These are phyloP conservation scores for Cyberlindnera nakhonratchasimensis DNA, from an alignment of 805 yeast genomes.

Conservation along the genomic window DNA sequence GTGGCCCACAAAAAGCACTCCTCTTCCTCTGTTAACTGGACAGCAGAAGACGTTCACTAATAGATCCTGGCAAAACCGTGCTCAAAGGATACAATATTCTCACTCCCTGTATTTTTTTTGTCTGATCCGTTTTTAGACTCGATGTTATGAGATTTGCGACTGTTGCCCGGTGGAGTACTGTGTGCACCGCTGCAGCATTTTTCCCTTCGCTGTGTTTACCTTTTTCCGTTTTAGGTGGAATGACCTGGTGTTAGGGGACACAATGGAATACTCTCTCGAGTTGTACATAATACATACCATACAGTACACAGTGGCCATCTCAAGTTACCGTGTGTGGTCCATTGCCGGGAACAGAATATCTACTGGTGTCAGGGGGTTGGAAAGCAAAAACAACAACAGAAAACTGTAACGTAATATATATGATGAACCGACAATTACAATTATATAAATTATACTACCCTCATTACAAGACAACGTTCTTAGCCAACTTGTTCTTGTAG, in stretches of 20 bases:
- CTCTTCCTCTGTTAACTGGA: no score
- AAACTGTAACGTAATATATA: slow-evolving; percentile 2
- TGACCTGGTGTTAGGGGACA: no score
- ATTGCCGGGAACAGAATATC: no score
- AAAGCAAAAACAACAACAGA: background rate
- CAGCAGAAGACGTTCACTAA: no score
- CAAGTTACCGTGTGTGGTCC: no score
- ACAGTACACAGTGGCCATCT: no score
- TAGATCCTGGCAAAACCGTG: background rate
- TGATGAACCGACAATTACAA: slow-evolving; percentile 3
- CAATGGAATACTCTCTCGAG: no score
- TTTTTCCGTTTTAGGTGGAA: slow-evolving; percentile 5
- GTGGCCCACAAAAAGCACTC: background rate
- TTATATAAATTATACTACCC: background rate
- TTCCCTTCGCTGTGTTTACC: slow-evolving; percentile 5
- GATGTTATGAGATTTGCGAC: background rate
- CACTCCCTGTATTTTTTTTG: background rate
- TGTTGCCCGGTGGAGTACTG: background rate
- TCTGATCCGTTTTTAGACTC: background rate
- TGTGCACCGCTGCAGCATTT: background rate
- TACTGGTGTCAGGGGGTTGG: no score
- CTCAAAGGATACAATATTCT: background rate
- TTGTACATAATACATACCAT: no score
- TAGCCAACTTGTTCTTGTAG: slow-evolving; percentile 93
- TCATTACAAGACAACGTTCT: slow-evolving; percentile 70